These are phyloP conservation scores for Sonneratia caseolaris DNA, from an alignment of 345 rosid species.

Conservation along the genomic window DNA sequence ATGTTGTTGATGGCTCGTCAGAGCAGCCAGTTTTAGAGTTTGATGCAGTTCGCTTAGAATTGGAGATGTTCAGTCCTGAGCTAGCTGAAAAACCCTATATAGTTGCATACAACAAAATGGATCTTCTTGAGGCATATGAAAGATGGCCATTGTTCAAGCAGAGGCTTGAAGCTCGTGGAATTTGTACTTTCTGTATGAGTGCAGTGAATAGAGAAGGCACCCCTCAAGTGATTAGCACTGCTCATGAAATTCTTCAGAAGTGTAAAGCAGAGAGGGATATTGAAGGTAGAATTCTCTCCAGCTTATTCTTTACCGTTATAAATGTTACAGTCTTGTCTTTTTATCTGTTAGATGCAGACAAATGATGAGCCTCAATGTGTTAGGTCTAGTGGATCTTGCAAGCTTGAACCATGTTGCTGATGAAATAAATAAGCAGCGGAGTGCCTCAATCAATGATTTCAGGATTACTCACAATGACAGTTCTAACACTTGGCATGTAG, in stretches of 20 bases:
- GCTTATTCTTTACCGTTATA: background rate
- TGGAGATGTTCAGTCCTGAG: slow-evolving; percentile 84
- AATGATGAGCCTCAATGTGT: slow-evolving; percentile 12
- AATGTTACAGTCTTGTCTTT: too few relatives aligned
- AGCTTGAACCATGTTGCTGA: slow-evolving; percentile 79
- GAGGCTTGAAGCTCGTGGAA: slow-evolving; percentile 50
- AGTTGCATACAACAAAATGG: slow-evolving; percentile 88
- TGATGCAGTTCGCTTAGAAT: slow-evolving; percentile 90
- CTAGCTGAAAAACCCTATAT: slow-evolving; percentile 67
- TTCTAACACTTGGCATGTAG: slow-evolving; percentile 61
- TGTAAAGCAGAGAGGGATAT: slow-evolving; percentile 37
- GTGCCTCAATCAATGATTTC: slow-evolving; percentile 67
- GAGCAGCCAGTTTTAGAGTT: slow-evolving; percentile 79
- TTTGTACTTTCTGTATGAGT: slow-evolving; percentile 74
- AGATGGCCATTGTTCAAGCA: slow-evolving; percentile 66
- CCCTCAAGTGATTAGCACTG: slow-evolving; percentile 54
- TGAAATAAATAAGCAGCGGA: slow-evolving; percentile 50
- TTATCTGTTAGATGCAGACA: background rate
- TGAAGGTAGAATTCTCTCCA: slow-evolving; percentile 35
- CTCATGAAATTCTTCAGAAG: slow-evolving; percentile 52
- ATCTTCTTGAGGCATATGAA: slow-evolving; percentile 75
- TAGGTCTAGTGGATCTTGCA: slow-evolving; percentile 26
- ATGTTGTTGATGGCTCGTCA: slow-evolving; percentile 83
- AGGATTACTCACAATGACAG: slow-evolving; percentile 51
- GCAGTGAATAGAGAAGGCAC: slow-evolving; percentile 76